Evolutionary conservation across 306 rosid genomes (phyloP), one percentile per base, ranked within the genome.

Genomic region (Psophocarpus tetragonolobus): DNA sequence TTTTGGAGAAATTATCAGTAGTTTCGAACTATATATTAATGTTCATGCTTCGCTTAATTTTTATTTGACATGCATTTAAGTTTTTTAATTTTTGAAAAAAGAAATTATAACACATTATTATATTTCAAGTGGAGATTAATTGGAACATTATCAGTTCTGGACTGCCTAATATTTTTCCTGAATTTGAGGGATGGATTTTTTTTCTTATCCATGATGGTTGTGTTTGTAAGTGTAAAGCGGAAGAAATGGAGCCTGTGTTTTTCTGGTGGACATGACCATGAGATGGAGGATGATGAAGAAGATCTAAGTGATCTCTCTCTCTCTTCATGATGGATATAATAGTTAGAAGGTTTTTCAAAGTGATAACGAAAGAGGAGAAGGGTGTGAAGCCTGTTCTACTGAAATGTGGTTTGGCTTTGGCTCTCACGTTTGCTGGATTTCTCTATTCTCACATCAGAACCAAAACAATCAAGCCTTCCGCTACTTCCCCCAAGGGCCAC

Each of bases 401-500:
- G 77, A 91, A 87, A 85, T 71, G 91, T 73, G 97, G 98, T 41
- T 79, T 92, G 82, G 96, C 88, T 80, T 83, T 95, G 60, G 96
- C 90, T 67, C 64, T 95, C 63, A 88, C 97, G 14, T 86, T 92
- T 44, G 98, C 96, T 69, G 92, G 97, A 64, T 83, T 91, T 80
- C 68, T 92, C 57, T 91, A 50, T 77, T 82, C 90, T 76, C 91
- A 85, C 71, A 13, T 77, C 50, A 87, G 81, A 91, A 50, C 53
- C 69, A 87, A 73, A 87, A 87, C 84, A 76, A 77, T 71, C 78
- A 86, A 81, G 47, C 83, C 83, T 39, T 79, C 88, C 50, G 30
- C 47, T 56, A 42, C 80, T 36, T 84, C 84, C 64, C 85, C 92
- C n/a, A 68, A 51, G 1, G 76, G 67, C 1, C 20, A 61, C 39